A percentile compares a stretch with the other conserved stretches of the same genome.
Conservation (phyloP, 345 rosid genomes). For the Arabis hirsuta region DNA sequence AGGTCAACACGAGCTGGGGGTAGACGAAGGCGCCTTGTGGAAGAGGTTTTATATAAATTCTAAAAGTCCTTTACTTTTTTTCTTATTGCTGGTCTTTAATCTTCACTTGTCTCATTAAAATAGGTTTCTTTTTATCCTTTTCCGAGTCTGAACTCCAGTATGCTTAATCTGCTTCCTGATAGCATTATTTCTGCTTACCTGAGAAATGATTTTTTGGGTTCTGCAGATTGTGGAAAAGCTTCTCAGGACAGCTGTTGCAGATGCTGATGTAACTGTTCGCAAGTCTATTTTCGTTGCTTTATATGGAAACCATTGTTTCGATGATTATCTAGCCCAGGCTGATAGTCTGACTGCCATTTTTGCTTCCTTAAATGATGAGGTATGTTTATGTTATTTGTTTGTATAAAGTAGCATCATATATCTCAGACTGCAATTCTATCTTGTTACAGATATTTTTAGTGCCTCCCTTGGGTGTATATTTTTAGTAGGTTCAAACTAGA, state of each 20-base stretch:
- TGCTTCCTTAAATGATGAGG: slow-evolving; percentile 99
- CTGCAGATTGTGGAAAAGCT: slow-evolving; percentile 98
- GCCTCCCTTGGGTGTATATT: slow-evolving; percentile 16
- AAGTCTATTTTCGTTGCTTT: slow-evolving; percentile 86
- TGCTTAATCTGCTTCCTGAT: slow-evolving; percentile 25
- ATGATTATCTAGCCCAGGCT: slow-evolving; percentile 96
- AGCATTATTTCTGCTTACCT: slow-evolving; percentile 39
- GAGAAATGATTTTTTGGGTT: slow-evolving; percentile 41
- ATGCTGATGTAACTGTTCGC: slow-evolving; percentile 96
- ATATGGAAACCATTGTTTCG: slow-evolving; percentile 79
- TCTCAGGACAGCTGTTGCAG: slow-evolving; percentile 93
- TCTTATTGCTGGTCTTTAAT: slow-evolving; percentile 18
- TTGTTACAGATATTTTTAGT: slow-evolving; percentile 13
- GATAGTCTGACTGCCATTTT: slow-evolving; percentile 93
- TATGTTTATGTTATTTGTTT: slow-evolving; percentile 41
- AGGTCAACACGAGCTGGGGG: slow-evolving; percentile 82
- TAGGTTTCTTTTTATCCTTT: slow-evolving; percentile 10
- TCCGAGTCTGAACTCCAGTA: slow-evolving; percentile 21
- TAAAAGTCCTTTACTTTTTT: slow-evolving; percentile 22
- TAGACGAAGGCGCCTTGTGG: slow-evolving; percentile 79
- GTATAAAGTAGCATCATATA: slow-evolving; percentile 20
- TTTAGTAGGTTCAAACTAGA: background rate
- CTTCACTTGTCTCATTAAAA: background rate
- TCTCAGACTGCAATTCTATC: slow-evolving; percentile 12
- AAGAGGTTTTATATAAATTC: slow-evolving; percentile 65